Evolutionary conservation across 139 green algal species (phyloP).

Genomic region (Picochlorum costavermella): DNA sequence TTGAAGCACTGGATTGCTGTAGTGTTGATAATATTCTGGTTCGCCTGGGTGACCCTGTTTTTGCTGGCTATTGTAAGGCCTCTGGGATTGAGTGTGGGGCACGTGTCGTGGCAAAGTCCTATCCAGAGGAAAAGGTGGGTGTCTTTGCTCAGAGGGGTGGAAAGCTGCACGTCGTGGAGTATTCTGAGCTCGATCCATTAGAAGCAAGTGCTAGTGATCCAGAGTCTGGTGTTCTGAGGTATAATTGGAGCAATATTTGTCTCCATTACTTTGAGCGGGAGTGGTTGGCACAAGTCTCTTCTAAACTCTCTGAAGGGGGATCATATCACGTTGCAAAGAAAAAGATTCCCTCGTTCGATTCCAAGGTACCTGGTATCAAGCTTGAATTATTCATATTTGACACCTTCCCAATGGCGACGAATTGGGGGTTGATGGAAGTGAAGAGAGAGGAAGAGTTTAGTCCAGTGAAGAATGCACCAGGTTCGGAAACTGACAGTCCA

Average conservation of each 20-base stretch:
- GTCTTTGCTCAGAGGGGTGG: slow-evolving; percentile 51
- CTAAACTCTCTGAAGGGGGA: slow-evolving; percentile 18
- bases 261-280: slow-evolving; percentile 84
- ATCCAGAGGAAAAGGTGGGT: slow-evolving; percentile 76
- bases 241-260: slow-evolving; percentile 92
- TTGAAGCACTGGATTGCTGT: slow-evolving; percentile 80
- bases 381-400: slow-evolving; percentile 98
- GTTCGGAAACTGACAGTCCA: slow-evolving; percentile 59
- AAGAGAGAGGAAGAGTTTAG: slow-evolving; percentile 65
- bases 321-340: slow-evolving; percentile 87
- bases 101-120: slow-evolving; percentile 62
- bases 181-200: slow-evolving; percentile 70
- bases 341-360: slow-evolving; percentile 60
- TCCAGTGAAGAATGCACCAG: slow-evolving; percentile 82
- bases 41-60: slow-evolving; percentile 66
- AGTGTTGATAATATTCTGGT: slow-evolving; percentile 86
- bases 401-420: slow-evolving; percentile 61
- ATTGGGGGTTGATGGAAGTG: slow-evolving; percentile 52
- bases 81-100: slow-evolving; percentile 43
- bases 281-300: slow-evolving; percentile 58
- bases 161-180: slow-evolving; percentile 75
- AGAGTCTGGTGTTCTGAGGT: slow-evolving; percentile 50
- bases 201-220: slow-evolving; percentile 53
- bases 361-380: slow-evolving; percentile 66
- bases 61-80: slow-evolving; percentile 63